Evolutionary conservation across 192 early-diverging fungal species (phyloP).

Genomic region (Entomortierella lignicola): DNA sequence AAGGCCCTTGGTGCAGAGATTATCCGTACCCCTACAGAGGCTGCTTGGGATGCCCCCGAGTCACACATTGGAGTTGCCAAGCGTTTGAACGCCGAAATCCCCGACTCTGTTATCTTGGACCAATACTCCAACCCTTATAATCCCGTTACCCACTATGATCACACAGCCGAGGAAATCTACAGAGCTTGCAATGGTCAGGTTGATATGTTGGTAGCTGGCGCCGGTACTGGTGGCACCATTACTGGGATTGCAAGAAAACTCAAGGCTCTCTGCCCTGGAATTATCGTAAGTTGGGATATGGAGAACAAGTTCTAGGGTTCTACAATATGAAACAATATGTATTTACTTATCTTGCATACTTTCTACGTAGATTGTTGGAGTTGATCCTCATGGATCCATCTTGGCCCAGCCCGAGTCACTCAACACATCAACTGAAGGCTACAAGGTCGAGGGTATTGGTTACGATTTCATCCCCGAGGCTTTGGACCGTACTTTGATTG

Average conservation of each 20-base stretch:
- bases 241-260: conserved; percentile 93
- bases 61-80: conserved; percentile 98
- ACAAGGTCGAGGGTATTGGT: conserved; percentile 99
- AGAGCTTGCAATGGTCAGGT: conserved; percentile 85
- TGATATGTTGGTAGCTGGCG: conserved; percentile 96
- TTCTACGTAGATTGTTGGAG: conserved; percentile 79
- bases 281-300: conserved; percentile 53
- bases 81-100: conserved; percentile 93
- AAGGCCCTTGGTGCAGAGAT: conserved; percentile 98
- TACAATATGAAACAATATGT: neutral
- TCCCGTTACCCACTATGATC: conserved; percentile 97
- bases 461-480: conserved; percentile 99
- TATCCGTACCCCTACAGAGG: conserved; percentile 98
- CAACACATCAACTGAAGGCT: conserved; percentile 57
- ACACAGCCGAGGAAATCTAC: conserved; percentile 88
- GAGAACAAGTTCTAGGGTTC: too few relatives aligned
- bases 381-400: conserved; percentile 96
- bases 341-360: neutral
- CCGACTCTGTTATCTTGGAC: conserved; percentile 95
- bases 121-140: conserved; percentile 99
- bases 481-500: conserved; percentile 85
- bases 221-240: conserved; percentile 98
- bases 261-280: conserved; percentile 92
- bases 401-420: conserved; percentile 82
- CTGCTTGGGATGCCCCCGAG: conserved; percentile 98